These are phyloP conservation scores for Starmerella stigmatis DNA, from an alignment of 805 yeast genomes.

Conservation along the genomic window DNA sequence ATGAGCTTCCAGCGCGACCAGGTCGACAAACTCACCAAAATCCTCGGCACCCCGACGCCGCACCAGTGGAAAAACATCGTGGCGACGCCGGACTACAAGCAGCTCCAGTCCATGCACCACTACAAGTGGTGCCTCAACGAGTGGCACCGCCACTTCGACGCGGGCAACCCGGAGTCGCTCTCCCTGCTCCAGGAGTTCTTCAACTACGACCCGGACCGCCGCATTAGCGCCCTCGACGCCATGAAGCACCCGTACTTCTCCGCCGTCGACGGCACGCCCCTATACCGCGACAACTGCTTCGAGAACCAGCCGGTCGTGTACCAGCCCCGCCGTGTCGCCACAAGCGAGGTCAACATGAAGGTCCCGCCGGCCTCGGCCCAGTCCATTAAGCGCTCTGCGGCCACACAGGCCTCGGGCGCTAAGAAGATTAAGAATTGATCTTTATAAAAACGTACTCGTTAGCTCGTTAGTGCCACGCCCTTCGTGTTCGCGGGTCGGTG, in stretches of 20 bases:
- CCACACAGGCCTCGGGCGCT: slow-evolving; percentile 1
- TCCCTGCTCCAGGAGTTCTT: slow-evolving; percentile 53
- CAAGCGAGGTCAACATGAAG: slow-evolving; percentile 20
- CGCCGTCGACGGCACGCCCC: slow-evolving; percentile 32
- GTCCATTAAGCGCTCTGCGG: slow-evolving; percentile 4
- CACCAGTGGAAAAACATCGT: slow-evolving; percentile 71
- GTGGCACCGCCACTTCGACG: slow-evolving; percentile 83
- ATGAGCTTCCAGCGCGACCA: slow-evolving; percentile 72
- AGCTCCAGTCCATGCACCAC: slow-evolving; percentile 47
- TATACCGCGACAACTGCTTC: slow-evolving; percentile 65
- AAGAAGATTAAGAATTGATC: slow-evolving; percentile 6
- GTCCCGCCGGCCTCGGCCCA: slow-evolving; percentile 12
- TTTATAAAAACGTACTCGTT: background rate
- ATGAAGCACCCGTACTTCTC: slow-evolving; percentile 68
- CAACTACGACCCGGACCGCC: slow-evolving; percentile 69
- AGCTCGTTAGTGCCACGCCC: background rate
- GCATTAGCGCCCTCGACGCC: slow-evolving; percentile 72
- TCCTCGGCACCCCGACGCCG: slow-evolving; percentile 77
- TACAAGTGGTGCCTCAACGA: slow-evolving; percentile 62
- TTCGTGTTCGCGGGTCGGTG: background rate
- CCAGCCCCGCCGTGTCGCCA: slow-evolving; percentile 65
- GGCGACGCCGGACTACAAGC: slow-evolving; percentile 73
- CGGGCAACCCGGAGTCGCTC: slow-evolving; percentile 56
- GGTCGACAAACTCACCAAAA: slow-evolving; percentile 78
- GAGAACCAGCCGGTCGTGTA: slow-evolving; percentile 62